Evolutionary conservation across 495 filamentous ascomycete species (phyloP), one percentile per base, ranked within the genome.

Genomic region (Penicillium verhagenii): DNA sequence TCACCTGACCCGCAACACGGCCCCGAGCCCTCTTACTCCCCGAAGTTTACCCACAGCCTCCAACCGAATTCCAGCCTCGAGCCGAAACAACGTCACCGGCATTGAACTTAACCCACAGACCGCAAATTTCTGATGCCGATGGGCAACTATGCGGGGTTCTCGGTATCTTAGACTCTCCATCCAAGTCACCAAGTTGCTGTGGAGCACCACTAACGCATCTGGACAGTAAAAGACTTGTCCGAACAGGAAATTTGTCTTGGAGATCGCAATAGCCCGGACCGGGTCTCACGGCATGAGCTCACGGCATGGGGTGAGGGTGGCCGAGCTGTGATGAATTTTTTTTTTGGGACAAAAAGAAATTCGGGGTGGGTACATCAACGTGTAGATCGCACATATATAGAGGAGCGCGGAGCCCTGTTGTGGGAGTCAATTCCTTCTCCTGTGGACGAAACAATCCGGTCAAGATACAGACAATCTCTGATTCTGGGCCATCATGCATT

Each of bases 21-120:
- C n/a, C n/a, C n/a, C n/a, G n/a, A n/a, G n/a, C n/a, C n/a, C n/a
- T n/a, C 33, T 35, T 35, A n/a, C 14, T 6, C 6, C 26, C 50
- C 50, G 50, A 53, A 25, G 50, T 53, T 53, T 53, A 53, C 50
- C 50, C n/a, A n/a, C 50, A 46, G n/a, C 8, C 6, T 25, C 13
- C 6, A 35, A n/a, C 14, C 33, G 33, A 16, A 35, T n/a, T n/a
- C n/a, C 50, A 46, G n/a, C 8, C 6, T 25, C 13, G 5, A 35
- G 11, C 14, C 33, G 33, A 16, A 35, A n/a, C 4, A 35, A 35
- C 33, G 33, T 35, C 33, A 35, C 33, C 33, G 7, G 9, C 28
- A 11, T 10, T 31, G 28, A 8, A 31, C 28, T 35, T n/a, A 35
- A 14, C 43, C 43, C 43, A 16, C 23, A 14, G 0, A 46, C 1